Conservation (phyloP, 148 eudicot genomes). For the Arctostaphylos glauca region DNA sequence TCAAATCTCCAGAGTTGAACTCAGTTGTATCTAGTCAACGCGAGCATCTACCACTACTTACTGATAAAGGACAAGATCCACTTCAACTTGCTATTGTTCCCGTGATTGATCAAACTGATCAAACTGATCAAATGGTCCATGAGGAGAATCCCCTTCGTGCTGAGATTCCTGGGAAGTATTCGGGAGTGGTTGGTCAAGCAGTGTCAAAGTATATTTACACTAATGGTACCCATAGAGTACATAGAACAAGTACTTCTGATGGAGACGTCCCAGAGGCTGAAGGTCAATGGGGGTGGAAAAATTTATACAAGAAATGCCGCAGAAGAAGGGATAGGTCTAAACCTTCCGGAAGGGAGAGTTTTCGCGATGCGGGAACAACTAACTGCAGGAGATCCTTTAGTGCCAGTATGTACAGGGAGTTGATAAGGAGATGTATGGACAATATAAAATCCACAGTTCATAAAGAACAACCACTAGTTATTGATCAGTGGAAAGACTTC, state of each 20-base stretch:
- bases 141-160: constrained; percentile 45
- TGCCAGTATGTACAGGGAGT: constrained; percentile 19
- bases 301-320: constrained; percentile 18
- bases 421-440: constrained; percentile 23
- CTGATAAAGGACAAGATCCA: constrained; percentile 21
- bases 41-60: constrained; percentile 20
- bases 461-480: constrained; percentile 22
- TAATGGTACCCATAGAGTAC: constrained; percentile 19
- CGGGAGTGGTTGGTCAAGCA: constrained; percentile 34
- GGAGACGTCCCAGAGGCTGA: constrained; percentile 33
- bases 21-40: constrained; percentile 14
- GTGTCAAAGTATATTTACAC: constrained; percentile 25
- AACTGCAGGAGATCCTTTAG: constrained; percentile 8
- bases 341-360: not conserved
- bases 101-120: constrained; percentile 22
- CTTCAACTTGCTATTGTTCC: constrained; percentile 52
- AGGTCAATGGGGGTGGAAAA: constrained; percentile 28
- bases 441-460: constrained; percentile 19
- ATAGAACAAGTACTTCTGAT: constrained; percentile 35
- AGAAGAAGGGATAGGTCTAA: constrained; percentile 16
- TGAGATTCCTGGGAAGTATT: constrained; percentile 35
- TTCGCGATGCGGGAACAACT: not conserved
- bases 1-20: constrained; percentile 24
- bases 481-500: constrained; percentile 26
- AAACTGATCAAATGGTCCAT: constrained; percentile 23